Conservation (phyloP, 106 monocot genomes). For the Dendrobium officinale region DNA sequence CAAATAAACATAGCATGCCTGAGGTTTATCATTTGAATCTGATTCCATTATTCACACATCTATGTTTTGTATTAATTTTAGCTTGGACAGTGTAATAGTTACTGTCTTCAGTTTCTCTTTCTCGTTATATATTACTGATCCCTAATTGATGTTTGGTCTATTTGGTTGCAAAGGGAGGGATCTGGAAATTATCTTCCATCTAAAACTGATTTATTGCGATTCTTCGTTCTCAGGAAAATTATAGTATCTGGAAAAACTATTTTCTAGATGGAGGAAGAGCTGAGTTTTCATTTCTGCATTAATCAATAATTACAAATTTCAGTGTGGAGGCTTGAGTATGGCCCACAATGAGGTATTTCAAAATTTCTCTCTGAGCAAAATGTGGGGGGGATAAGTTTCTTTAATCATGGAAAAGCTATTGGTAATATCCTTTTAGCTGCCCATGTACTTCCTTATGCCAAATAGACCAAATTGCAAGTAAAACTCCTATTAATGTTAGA, state of each 20-base stretch:
- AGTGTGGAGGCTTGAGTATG: background rate
- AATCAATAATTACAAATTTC: background rate
- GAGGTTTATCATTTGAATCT: background rate
- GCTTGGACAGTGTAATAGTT: too few species aligned
- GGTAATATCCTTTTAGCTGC: background rate
- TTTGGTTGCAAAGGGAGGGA: background rate
- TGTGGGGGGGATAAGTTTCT: background rate
- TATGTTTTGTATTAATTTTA: background rate
- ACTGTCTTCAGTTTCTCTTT: background rate
- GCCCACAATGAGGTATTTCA: constrained; percentile 1
- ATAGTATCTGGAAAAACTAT: background rate
- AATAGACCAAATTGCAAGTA: too few species aligned
- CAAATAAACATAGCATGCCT: too few species aligned
- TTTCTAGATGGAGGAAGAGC: constrained; percentile 1
- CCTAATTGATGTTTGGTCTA: background rate
- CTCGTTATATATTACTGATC: background rate
- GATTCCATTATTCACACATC: background rate
- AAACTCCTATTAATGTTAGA: background rate
- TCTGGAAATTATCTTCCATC: background rate
- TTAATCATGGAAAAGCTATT: background rate
- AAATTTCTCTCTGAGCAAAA: background rate
- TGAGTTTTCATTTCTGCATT: constrained; percentile 7
- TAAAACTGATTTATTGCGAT: background rate
- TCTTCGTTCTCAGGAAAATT: constrained; percentile 2
- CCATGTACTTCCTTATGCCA: background rate